Percentiles rank a stretch among this genome's conserved stretches.
These are phyloP conservation scores for Trichomonas gallinae DNA, from an alignment of 208 protist genomes.

Conservation along the genomic window DNA sequence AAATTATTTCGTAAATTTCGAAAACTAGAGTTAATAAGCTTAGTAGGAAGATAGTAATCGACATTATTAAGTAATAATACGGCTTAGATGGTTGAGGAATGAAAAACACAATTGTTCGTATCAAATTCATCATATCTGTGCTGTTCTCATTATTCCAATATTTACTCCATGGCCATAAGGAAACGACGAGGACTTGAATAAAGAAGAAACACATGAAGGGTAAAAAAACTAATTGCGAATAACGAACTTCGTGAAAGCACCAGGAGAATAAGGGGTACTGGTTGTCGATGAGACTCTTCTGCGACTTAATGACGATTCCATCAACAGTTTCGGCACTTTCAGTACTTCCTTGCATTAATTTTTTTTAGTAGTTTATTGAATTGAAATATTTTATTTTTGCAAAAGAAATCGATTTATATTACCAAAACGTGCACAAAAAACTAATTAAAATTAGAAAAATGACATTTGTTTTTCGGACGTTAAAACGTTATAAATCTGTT, in stretches of 20 bases:
- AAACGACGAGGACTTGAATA: neutral
- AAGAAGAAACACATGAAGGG: neutral
- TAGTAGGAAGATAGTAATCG: neutral
- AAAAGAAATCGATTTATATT: too few relatives aligned
- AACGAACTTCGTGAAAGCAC: neutral
- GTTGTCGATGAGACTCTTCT: too few relatives aligned
- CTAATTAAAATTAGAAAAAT: too few relatives aligned
- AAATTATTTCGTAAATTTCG: neutral
- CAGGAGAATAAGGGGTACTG: neutral
- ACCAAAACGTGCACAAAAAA: too few relatives aligned
- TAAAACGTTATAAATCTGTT: too few relatives aligned
- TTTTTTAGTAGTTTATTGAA: too few relatives aligned
- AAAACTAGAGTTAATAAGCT: neutral
- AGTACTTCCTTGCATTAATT: too few relatives aligned
- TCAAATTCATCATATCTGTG: neutral
- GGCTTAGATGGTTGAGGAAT: neutral
- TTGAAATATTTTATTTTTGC: too few relatives aligned
- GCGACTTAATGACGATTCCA: too few relatives aligned
- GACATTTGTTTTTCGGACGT: too few relatives aligned
- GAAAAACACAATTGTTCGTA: neutral
- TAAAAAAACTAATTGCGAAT: neutral
- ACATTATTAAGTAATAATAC: neutral
- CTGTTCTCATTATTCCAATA: neutral
- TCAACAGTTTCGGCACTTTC: too few relatives aligned
- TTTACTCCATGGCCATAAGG: neutral